phyloP scores from a whole-genome alignment of 2,329 filamentous ascomycete species.

The Aureobasidium sp. region DNA sequence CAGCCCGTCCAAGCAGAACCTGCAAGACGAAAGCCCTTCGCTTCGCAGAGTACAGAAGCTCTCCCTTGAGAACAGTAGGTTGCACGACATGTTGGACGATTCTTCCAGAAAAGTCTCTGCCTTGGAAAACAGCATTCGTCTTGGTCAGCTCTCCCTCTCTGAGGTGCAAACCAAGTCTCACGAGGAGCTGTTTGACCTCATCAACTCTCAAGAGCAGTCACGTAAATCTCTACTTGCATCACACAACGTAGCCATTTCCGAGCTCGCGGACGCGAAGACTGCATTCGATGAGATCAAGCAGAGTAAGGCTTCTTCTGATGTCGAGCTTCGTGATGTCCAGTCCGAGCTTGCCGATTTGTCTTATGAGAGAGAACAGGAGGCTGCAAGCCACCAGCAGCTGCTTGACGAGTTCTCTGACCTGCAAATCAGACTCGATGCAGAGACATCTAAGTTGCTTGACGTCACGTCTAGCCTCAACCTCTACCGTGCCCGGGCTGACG shows the following conservation, averaged over 20 bases:
- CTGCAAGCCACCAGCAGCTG: conserved; percentile 76
- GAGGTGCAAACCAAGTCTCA: conserved; percentile 91
- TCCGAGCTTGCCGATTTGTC: conserved; percentile 78
- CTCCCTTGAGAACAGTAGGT: conserved; percentile 79
- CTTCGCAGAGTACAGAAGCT: conserved; percentile 77
- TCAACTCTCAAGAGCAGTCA: conserved; percentile 88
- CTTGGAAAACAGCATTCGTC: conserved; percentile 76
- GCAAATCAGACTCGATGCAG: conserved; percentile 84
- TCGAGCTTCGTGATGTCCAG: conserved; percentile 74
- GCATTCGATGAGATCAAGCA: conserved; percentile 83
- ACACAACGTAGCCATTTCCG: conserved; percentile 76
- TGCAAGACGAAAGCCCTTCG: conserved; percentile 68
- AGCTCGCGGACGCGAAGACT: conserved; percentile 77
- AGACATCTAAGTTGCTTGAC: conserved; percentile 76
- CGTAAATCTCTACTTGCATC: conserved; percentile 70
- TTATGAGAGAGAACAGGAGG: conserved; percentile 73
- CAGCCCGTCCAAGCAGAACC: conserved; percentile 52
- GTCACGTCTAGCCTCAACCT: conserved; percentile 73
- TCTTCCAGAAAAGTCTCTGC: conserved; percentile 86
- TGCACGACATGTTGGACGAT: conserved; percentile 92
- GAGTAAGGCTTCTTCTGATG: conserved; percentile 67
- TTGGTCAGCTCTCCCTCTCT: conserved; percentile 77
- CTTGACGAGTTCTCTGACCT: conserved; percentile 88
- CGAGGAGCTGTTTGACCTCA: conserved; percentile 83
- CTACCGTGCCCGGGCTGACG: conserved; percentile 87